These are phyloP conservation scores for Podila minutissima DNA, from an alignment of 192 early-diverging fungal genomes.

Conservation along the genomic window DNA sequence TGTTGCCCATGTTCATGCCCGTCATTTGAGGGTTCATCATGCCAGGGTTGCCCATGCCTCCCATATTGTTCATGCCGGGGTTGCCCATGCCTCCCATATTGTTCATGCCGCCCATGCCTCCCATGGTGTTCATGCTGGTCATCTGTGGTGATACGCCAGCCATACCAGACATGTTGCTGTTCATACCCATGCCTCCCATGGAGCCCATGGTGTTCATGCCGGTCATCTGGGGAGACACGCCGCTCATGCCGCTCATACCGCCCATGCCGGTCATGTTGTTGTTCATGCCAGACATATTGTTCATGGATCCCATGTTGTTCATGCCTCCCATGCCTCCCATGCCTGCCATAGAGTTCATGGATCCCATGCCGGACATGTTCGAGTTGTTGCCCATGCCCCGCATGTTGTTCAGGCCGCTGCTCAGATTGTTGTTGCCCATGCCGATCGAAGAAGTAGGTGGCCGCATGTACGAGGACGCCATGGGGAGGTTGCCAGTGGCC, in stretches of 20 bases:
- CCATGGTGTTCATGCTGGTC: conserved; percentile 21
- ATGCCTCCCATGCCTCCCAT: not conserved
- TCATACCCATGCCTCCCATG: conserved; percentile 9
- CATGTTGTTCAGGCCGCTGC: conserved; percentile 9
- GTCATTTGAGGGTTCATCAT: conserved; percentile 23
- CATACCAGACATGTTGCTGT: conserved; percentile 9
- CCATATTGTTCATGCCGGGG: conserved; percentile 17
- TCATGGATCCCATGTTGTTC: conserved; percentile 6
- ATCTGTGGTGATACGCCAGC: conserved; percentile 1
- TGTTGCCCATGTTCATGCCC: conserved; percentile 38
- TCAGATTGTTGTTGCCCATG: not conserved
- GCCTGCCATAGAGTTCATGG: not conserved
- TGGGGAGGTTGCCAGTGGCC: conserved; percentile 38
- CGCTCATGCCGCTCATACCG: conserved; percentile 13
- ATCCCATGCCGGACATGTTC: not conserved
- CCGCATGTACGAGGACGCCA: conserved; percentile 50
- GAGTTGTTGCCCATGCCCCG: conserved; percentile 7
- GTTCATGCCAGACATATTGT: conserved; percentile 4
- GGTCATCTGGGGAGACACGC: not conserved
- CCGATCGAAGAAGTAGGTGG: conserved; percentile 28
- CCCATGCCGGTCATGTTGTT: not conserved
- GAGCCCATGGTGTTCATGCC: conserved; percentile 8
- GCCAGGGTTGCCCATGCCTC: conserved; percentile 12
- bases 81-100: conserved; percentile 28
- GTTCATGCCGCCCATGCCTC: conserved; percentile 17